Evolutionary conservation across 1,284 basidiomycete genomes (phyloP), one percentile per base, ranked within the genome.

Genomic region (Pascua sp.): DNA sequence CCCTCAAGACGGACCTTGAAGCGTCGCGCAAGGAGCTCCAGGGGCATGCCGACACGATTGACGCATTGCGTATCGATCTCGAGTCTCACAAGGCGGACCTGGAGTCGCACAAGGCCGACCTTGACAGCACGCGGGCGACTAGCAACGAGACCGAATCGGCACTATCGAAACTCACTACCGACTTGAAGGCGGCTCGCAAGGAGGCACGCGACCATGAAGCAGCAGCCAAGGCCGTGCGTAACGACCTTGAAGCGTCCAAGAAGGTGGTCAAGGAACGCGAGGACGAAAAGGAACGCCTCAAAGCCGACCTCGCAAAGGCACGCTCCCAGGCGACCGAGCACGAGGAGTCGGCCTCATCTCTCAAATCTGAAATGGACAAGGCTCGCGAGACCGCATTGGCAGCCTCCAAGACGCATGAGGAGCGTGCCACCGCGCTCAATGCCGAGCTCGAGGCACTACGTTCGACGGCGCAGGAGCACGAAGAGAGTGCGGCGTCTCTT

Each of bases 171-270:
- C 55, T 54, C 39, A 49, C 47, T 5, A 15, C 47, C 10, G 51
- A 57, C 12, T 47, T 57, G 16, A 53, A 57, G 44, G 53, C 48
- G 1, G 60, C 60, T 7, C 49, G 42, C 18, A 43, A 47, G 39
- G 49, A 42, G 4, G 39, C 49, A 3, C 32, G 42, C n/a, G 60
- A 56, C 17, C 50, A 50, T 15, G 54, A 59, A 38, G 43, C 15
- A 13, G 39, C 42, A 32, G 47, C 41, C 5, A 17, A 47, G 2
- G 12, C 43, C 1, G 47, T 56, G 4, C 32, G 47, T 38, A 42
- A 38, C 18, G 51, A 60, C 36, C 47, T 52, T 4, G 48, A 47
- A 15, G n/a, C 32, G 7, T 41, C 45, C 5, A 49, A 36, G 37
- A 49, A 47, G 44, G 32, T 36, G 12, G 51, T 47, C 40, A 52